Evolutionary conservation across 768 basidiomycete species (phyloP).

Genomic region (Termitomyces sp.): DNA sequence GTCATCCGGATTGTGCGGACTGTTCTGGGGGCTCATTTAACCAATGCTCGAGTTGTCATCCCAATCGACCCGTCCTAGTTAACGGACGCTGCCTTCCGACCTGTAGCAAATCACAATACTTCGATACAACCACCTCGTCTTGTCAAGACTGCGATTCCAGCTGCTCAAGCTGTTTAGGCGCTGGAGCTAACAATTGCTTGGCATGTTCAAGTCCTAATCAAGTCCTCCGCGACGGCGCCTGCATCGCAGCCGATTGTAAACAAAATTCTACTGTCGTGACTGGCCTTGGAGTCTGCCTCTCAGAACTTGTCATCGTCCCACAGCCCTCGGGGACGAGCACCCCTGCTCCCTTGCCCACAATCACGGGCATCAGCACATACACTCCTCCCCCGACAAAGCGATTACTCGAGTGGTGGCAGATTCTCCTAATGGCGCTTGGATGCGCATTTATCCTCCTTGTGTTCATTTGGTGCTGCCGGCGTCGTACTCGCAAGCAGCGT

Average conservation of each 20-base stretch:
- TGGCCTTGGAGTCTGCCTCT: slow-evolving; percentile 74
- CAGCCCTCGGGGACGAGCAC: slow-evolving; percentile 41
- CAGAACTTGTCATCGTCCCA: slow-evolving; percentile 57
- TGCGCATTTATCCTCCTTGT: slow-evolving; percentile 74
- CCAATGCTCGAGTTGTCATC: slow-evolving; percentile 69
- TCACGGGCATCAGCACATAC: slow-evolving; percentile 53
- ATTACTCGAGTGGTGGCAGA: slow-evolving; percentile 74
- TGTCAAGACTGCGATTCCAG: slow-evolving; percentile 67
- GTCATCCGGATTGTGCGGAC: slow-evolving; percentile 78
- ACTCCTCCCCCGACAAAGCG: slow-evolving; percentile 24
- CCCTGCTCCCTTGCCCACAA: slow-evolving; percentile 40
- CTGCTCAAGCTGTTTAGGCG: slow-evolving; percentile 58
- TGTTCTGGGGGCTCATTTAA: slow-evolving; percentile 66
- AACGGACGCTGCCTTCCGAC: slow-evolving; percentile 75
- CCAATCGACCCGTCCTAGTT: slow-evolving; percentile 62
- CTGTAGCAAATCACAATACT: slow-evolving; percentile 64
- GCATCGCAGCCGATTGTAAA: slow-evolving; percentile 56
- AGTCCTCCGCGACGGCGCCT: slow-evolving; percentile 43
- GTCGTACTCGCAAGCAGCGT: slow-evolving; percentile 61
- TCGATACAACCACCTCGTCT: slow-evolving; percentile 53
- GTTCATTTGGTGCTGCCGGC: slow-evolving; percentile 62
- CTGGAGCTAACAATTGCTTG: slow-evolving; percentile 49
- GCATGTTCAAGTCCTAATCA: slow-evolving; percentile 46
- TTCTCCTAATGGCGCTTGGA: slow-evolving; percentile 76
- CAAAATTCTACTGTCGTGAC: slow-evolving; percentile 50